phyloP scores from a whole-genome alignment of 495 filamentous ascomycete genomes.

The Penicillium riverlandense region DNA sequence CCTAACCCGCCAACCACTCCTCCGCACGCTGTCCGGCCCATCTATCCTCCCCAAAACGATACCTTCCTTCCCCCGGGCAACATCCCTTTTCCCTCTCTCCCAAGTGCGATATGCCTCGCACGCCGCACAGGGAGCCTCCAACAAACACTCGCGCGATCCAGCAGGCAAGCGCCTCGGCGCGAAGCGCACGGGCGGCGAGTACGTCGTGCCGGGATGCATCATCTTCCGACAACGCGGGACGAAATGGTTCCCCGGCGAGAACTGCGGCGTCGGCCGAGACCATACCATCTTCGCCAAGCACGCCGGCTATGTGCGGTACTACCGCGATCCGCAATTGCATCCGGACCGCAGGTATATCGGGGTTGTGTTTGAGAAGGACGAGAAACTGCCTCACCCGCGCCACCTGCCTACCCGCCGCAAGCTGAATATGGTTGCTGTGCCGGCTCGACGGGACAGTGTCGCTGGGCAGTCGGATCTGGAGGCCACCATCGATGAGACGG shows the following conservation, averaged over 20 bases:
- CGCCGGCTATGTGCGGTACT: constrained; percentile 91
- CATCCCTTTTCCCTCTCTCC: constrained; percentile 23
- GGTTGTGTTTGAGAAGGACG: constrained; percentile 70
- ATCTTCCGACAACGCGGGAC: constrained; percentile 96
- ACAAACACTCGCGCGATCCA: constrained; percentile 70
- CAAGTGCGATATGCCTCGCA: constrained; percentile 71
- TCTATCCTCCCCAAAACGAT: constrained; percentile 18
- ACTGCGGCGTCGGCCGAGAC: constrained; percentile 89
- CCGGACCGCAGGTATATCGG: constrained; percentile 88
- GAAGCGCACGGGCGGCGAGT: constrained; percentile 86
- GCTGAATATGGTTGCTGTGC: constrained; percentile 58
- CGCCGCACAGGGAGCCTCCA: constrained; percentile 81
- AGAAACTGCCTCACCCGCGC: constrained; percentile 61
- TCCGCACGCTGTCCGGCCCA: constrained; percentile 31
- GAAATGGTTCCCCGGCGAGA: constrained; percentile 89
- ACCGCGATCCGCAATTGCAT: constrained; percentile 73
- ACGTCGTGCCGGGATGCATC: constrained; percentile 91
- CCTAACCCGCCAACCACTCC: constrained; percentile 23
- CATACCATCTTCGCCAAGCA: constrained; percentile 88
- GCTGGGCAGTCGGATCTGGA: constrained; percentile 29
- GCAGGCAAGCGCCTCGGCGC: constrained; percentile 90
- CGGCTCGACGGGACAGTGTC: constrained; percentile 26
- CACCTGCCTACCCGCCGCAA: constrained; percentile 58
- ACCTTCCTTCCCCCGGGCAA: constrained; percentile 14
- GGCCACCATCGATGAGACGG: constrained; percentile 16